Evolutionary conservation across 306 rosid species (phyloP), one percentile per base, ranked within the genome.

Genomic region (Oxytropis ochrocephala): DNA sequence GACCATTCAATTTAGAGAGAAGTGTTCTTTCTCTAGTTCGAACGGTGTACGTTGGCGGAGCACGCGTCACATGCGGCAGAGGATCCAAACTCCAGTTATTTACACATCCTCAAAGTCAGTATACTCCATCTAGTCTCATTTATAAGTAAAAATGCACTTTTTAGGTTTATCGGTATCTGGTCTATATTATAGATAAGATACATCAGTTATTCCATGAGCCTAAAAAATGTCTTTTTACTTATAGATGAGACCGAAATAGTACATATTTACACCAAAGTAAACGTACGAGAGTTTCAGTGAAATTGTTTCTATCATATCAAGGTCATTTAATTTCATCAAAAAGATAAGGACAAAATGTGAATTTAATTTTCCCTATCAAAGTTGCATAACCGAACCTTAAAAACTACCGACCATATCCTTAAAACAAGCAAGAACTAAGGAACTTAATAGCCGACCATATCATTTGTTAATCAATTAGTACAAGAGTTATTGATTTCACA

Each of bases 341-440:
- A 64, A 3, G 13, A 24, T 24, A 47, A 21, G 13, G 49, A 64
- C 16, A 73, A 21, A 52, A 24, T 7, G 29, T n/a, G 33, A 16
- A 39, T 30, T 57, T 30, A 17, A 11, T 38, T 16, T 11, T 24
- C 2, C 30, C 10, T 11, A 36, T 47, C 5, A 58, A 77, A 70
- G 7, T 5, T 46, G 54, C 11, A 55, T 55, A 70, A 61, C 19
- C 42, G 61, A 60, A 68, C 32, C 72, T 62, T 60, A 71, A 64
- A 62, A 75, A 52, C 65, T 70, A 74, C 96, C 83, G 88, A 82
- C 96, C 88, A 85, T 51, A 29, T 82, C 97, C 97, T 64, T 53
- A 82, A 87, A 83, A 85, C 73, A 84, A 52, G 94, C 96, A 75
- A 79, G 77, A 71, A 69, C 56, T 59, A 72, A 63, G 62, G 59